phyloP scores from a whole-genome alignment of 2,329 filamentous ascomycete species.

The Cytospora leucostoma region DNA sequence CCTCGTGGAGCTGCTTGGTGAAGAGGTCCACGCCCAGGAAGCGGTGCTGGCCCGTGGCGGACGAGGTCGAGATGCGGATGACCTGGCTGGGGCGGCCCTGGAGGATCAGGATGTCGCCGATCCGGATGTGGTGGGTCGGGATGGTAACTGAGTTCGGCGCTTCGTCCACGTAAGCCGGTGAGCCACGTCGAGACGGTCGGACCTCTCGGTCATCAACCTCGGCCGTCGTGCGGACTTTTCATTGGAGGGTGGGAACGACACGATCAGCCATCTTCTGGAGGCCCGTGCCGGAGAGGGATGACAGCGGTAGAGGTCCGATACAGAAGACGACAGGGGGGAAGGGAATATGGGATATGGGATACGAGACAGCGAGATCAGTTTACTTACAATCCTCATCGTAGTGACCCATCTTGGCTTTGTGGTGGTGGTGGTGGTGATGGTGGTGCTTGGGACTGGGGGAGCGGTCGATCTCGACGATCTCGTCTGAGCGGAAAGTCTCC shows the following conservation, averaged over 20 bases:
- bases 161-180: constrained; percentile 39
- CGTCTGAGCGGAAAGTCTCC: constrained; percentile 45
- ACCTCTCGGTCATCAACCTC: constrained; percentile 53
- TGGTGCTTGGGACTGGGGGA: constrained; percentile 33
- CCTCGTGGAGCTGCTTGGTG: constrained; percentile 99
- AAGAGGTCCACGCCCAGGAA: constrained; percentile 99
- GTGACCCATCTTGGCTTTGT: constrained; percentile 64
- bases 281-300: constrained; percentile 52
- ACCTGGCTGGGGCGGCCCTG: constrained; percentile 99
- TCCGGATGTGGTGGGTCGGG: constrained; percentile 98
- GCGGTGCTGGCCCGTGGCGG: constrained; percentile 98
- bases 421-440: constrained; percentile 34
- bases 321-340: constrained; percentile 25
- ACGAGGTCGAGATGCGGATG: constrained; percentile 98
- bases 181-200: constrained; percentile 37
- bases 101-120: constrained; percentile 97
- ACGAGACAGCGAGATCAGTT: constrained; percentile 19
- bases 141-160: constrained; percentile 89
- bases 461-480: constrained; percentile 62
- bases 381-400: constrained; percentile 63
- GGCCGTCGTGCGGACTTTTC: constrained; percentile 46
- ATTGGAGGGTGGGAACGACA: constrained; percentile 46
- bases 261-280: constrained; percentile 60
- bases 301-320: constrained; percentile 57
- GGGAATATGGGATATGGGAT: constrained; percentile 8